Percentiles rank a stretch among this genome's conserved stretches.
phyloP scores from a whole-genome alignment of 129 eudicot species.

The Helianthus tuberosus region DNA sequence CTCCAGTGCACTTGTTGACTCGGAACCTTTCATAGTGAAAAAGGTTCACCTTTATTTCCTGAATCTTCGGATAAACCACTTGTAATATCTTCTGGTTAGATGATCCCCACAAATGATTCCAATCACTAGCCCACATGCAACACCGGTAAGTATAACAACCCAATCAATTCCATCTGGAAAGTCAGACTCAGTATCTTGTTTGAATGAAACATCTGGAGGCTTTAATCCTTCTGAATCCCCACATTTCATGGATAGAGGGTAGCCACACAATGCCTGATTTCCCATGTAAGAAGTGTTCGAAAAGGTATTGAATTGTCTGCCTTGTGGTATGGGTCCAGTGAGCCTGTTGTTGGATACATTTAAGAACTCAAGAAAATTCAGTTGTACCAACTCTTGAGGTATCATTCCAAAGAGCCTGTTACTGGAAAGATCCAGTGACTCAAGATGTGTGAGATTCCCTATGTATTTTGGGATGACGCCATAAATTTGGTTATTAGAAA shows the following conservation, averaged over 20 bases:
- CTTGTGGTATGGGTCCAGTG: neutral
- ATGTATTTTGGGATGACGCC: slow-evolving; percentile 17
- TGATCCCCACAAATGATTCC: slow-evolving; percentile 20
- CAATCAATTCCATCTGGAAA: slow-evolving; percentile 27
- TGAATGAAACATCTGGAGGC: neutral
- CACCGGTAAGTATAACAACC: slow-evolving; percentile 16
- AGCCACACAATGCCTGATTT: neutral
- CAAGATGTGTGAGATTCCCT: slow-evolving; percentile 22
- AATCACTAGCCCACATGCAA: slow-evolving; percentile 20
- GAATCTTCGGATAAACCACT: neutral
- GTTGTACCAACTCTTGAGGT: neutral
- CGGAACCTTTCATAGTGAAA: too few relatives aligned
- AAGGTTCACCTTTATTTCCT: too few relatives aligned
- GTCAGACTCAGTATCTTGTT: neutral
- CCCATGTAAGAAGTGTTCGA: neutral
- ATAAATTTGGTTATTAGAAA: slow-evolving; percentile 37
- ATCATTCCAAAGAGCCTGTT: neutral
- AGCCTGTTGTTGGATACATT: neutral
- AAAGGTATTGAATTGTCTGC: slow-evolving; percentile 5
- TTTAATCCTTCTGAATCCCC: neutral
- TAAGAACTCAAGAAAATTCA: neutral
- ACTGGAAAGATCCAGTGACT: neutral
- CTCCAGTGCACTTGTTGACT: too few relatives aligned
- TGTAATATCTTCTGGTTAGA: neutral
- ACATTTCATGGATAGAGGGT: slow-evolving; percentile 10